Conservation (phyloP, 2,329 filamentous ascomycete genomes). For the Ophiocordyceps camponoti-floridani region DNA sequence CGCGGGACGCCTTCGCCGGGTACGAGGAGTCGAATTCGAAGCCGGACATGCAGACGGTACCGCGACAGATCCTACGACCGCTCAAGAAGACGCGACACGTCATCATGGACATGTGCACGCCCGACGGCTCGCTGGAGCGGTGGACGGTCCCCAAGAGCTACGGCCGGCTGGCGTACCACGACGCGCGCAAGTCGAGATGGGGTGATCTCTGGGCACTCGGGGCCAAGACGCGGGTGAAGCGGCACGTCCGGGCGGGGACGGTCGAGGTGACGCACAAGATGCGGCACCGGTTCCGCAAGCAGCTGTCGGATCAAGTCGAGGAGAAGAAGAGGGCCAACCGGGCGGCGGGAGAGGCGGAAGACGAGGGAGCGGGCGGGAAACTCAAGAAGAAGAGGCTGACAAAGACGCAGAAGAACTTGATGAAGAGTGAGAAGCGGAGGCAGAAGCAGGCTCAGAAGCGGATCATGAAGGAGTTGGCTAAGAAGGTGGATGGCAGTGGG, state of each 20-base stretch:
- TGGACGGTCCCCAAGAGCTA: slow-evolving; percentile 83
- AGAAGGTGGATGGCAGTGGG: slow-evolving; percentile 3
- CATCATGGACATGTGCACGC: slow-evolving; percentile 79
- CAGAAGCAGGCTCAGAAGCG: slow-evolving; percentile 9
- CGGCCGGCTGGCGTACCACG: slow-evolving; percentile 68
- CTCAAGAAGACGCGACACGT: slow-evolving; percentile 82
- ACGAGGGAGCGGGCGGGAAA: neutral
- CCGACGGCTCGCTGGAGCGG: slow-evolving; percentile 67
- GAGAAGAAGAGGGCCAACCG: neutral
- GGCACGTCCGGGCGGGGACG: slow-evolving; percentile 43
- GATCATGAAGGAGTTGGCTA: neutral
- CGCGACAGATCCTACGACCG: slow-evolving; percentile 60
- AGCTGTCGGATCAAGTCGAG: neutral
- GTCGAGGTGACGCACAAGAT: slow-evolving; percentile 17
- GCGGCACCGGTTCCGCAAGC: neutral
- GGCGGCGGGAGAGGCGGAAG: neutral
- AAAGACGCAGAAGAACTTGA: neutral
- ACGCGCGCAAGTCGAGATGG: slow-evolving; percentile 80
- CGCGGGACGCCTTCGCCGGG: slow-evolving; percentile 52
- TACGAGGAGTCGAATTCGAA: slow-evolving; percentile 35
- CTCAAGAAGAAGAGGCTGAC: neutral
- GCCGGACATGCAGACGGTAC: slow-evolving; percentile 49
- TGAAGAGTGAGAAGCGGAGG: slow-evolving; percentile 17
- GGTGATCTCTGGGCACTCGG: slow-evolving; percentile 92
- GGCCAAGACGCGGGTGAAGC: slow-evolving; percentile 61